These are phyloP conservation scores for Aspergillus calidoustus DNA, from an alignment of 2,329 filamentous ascomycete genomes.

Conservation along the genomic window DNA sequence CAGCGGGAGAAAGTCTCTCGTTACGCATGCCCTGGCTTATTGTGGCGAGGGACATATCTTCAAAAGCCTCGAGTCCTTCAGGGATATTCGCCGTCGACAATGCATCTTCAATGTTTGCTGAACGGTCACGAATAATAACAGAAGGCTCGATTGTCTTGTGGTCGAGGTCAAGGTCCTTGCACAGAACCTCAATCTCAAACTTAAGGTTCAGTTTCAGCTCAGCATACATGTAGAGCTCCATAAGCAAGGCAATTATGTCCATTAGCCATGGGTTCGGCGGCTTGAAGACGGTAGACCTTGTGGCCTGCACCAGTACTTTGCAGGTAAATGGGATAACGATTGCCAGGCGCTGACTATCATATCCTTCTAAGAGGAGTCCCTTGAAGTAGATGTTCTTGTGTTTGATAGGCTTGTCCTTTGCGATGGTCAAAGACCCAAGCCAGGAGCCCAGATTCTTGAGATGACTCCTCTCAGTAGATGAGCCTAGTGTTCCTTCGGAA, in stretches of 20 bases:
- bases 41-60: constrained; percentile 77
- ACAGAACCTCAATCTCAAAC: constrained; percentile 97
- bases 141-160: constrained; percentile 90
- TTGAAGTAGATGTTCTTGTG: constrained; percentile 98
- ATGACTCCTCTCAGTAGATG: constrained; percentile 80
- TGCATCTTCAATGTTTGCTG: constrained; percentile 64
- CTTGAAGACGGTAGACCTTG: constrained; percentile 83
- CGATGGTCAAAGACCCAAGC: constrained; percentile 91
- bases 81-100: constrained; percentile 60
- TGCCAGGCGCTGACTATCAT: constrained; percentile 87
- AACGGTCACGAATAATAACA: constrained; percentile 79
- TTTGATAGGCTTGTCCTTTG: constrained; percentile 91
- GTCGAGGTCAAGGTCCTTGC: constrained; percentile 88
- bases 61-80: constrained; percentile 79
- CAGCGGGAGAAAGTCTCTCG: constrained; percentile 75
- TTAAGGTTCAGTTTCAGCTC: constrained; percentile 96
- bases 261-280: constrained; percentile 97
- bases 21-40: constrained; percentile 70
- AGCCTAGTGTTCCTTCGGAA: constrained; percentile 83
- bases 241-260: constrained; percentile 88
- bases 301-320: constrained; percentile 87
- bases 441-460: constrained; percentile 93
- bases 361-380: constrained; percentile 89
- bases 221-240: constrained; percentile 90
- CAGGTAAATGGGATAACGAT: constrained; percentile 97